Percentiles rank a stretch among this genome's conserved stretches.
These are phyloP conservation scores for Tolypocladium endophyticum DNA, from an alignment of 2,329 filamentous ascomycete species.

Conservation along the genomic window DNA sequence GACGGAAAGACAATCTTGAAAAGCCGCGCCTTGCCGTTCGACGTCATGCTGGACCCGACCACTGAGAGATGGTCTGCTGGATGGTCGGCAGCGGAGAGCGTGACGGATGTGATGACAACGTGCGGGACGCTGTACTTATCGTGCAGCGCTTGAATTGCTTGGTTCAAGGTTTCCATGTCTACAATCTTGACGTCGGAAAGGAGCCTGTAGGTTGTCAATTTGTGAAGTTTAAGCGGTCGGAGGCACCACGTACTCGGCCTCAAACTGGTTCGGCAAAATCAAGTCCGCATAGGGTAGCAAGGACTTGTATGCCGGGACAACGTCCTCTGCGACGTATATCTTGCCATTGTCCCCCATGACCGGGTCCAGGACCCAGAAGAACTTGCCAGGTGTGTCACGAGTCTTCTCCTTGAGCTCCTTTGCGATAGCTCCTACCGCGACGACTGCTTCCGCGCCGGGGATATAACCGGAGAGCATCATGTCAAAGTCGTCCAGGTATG, in stretches of 20 bases:
- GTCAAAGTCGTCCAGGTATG: constrained; percentile 79
- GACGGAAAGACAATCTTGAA: constrained; percentile 83
- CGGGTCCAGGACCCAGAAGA: constrained; percentile 96
- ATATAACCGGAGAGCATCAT: constrained; percentile 94
- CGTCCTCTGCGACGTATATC: constrained; percentile 84
- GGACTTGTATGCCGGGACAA: constrained; percentile 80
- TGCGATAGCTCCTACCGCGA: constrained; percentile 75
- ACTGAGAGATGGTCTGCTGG: constrained; percentile 50
- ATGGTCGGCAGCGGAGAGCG: constrained; percentile 46
- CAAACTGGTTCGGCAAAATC: constrained; percentile 93
- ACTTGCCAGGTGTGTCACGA: constrained; percentile 54
- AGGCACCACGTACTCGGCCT: constrained; percentile 64
- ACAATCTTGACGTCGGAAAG: constrained; percentile 77
- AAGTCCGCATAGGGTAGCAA: constrained; percentile 75
- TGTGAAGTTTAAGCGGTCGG: not conserved
- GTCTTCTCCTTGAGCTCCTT: constrained; percentile 64
- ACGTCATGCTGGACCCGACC: constrained; percentile 64
- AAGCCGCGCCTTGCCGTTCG: constrained; percentile 57
- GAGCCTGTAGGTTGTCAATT: constrained; percentile 40
- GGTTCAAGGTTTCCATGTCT: constrained; percentile 60
- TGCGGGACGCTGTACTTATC: constrained; percentile 68
- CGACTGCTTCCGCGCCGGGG: constrained; percentile 74
- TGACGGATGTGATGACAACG: constrained; percentile 85
- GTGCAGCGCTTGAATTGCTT: constrained; percentile 71
- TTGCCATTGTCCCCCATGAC: constrained; percentile 96